Conservation (phyloP, 2,329 filamentous ascomycete species). For the Fusarium nematophilum region DNA sequence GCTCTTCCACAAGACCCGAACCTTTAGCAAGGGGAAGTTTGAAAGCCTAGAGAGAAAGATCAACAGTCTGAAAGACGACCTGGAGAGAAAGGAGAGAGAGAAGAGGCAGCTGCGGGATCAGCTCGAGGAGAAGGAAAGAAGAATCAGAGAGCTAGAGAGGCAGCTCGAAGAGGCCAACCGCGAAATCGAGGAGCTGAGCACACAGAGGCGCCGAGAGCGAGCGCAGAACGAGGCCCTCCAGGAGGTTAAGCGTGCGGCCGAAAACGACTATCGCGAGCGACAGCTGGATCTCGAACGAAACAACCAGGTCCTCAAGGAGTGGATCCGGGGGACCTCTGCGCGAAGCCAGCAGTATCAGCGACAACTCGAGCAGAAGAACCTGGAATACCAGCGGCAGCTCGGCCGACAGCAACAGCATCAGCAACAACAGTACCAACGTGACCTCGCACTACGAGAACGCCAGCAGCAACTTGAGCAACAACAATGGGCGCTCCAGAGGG, state of each 20-base stretch:
- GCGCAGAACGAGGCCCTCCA: not conserved
- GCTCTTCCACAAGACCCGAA: not conserved
- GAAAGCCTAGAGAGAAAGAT: not conserved
- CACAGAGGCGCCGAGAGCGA: not conserved
- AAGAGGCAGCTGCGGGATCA: not conserved
- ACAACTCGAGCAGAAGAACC: not conserved
- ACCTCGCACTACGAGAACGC: no score
- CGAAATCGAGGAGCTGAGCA: not conserved
- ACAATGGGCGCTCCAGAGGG: no score
- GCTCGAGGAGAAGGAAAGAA: not conserved
- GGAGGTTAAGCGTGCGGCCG: not conserved
- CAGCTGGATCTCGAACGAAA: not conserved
- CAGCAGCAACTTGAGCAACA: no score
- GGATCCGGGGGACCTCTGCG: no score
- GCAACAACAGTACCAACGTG: no score
- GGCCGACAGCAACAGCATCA: not conserved
- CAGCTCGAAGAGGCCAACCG: not conserved
- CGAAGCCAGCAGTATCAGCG: no score
- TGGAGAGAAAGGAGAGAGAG: not conserved
- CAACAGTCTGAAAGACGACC: not conserved
- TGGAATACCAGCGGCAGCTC: not conserved
- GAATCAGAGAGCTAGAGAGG: not conserved
- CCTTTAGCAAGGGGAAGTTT: not conserved
- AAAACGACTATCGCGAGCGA: not conserved
- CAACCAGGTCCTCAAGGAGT: not conserved